Evolutionary conservation across 2,329 filamentous ascomycete species (phyloP).

Genomic region (Nemania abortiva): DNA sequence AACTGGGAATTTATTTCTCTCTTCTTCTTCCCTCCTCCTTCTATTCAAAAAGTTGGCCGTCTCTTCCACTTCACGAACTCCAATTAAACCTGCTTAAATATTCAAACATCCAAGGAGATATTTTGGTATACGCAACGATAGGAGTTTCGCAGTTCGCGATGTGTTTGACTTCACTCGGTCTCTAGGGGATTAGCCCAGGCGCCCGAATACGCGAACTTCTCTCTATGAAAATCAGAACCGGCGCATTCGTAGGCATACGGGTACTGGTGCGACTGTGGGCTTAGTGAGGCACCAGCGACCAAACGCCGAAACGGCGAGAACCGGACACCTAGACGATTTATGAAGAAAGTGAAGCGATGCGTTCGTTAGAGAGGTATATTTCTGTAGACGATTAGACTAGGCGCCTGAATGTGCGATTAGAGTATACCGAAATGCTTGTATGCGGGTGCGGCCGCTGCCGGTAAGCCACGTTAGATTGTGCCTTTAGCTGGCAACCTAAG

Average conservation of each 20-base stretch:
- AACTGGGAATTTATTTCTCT: background rate
- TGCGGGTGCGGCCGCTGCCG: constrained; percentile 18
- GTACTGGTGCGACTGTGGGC: background rate
- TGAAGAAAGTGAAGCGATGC: background rate
- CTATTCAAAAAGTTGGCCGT: background rate
- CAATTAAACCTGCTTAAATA: background rate
- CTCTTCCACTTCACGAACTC: background rate
- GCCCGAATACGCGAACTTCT: constrained; percentile 15
- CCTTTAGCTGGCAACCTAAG: no score
- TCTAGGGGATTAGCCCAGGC: background rate
- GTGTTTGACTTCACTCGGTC: background rate
- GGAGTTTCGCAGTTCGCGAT: constrained; percentile 1
- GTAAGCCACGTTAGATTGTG: no score
- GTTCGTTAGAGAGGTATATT: background rate
- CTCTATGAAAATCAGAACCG: background rate
- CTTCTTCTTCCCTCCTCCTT: background rate
- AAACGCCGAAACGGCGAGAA: constrained; percentile 40
- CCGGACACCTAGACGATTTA: constrained; percentile 7
- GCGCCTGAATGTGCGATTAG: background rate
- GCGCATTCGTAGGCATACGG: constrained; percentile 9
- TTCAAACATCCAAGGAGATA: background rate
- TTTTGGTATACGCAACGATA: background rate
- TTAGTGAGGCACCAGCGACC: constrained; percentile 9
- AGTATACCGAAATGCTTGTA: background rate
- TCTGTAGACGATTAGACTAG: background rate